Evolutionary conservation across 768 basidiomycete genomes (phyloP).

Genomic region (Ramaria rubella): DNA sequence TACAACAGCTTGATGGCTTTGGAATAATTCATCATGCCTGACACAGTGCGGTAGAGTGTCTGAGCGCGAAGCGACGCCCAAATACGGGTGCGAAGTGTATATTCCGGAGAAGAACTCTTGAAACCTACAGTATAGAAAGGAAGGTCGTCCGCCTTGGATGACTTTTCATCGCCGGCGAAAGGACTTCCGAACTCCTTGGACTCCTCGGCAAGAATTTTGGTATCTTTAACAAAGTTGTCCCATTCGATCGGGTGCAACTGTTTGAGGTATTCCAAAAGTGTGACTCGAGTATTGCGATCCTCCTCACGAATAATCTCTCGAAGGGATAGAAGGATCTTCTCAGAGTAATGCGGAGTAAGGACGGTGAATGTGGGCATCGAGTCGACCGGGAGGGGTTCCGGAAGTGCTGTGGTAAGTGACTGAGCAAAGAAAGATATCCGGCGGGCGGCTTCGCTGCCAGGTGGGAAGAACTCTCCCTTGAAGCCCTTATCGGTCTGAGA

Average conservation of each 20-base stretch:
- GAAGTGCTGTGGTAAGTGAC: constrained; percentile 90
- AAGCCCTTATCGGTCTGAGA: constrained; percentile 66
- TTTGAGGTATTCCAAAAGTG: constrained; percentile 94
- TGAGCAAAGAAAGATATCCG: constrained; percentile 99
- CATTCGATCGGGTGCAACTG: constrained; percentile 98
- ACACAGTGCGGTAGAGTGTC: constrained; percentile 96
- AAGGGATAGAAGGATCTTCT: constrained; percentile 94
- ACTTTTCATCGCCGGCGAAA: constrained; percentile 66
- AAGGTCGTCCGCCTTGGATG: constrained; percentile 76
- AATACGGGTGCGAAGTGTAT: constrained; percentile 96
- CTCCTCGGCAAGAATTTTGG: constrained; percentile 96
- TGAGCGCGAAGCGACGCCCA: constrained; percentile 99
- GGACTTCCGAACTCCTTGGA: constrained; percentile 48
- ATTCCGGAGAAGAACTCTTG: constrained; percentile 98
- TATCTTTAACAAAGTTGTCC: constrained; percentile 99
- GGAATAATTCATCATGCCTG: constrained; percentile 99
- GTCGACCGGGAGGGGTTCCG: constrained; percentile 92
- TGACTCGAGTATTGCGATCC: constrained; percentile 93
- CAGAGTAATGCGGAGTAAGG: constrained; percentile 96
- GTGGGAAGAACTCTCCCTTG: constrained; percentile 86
- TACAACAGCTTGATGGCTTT: constrained; percentile 99
- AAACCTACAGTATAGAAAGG: constrained; percentile 99
- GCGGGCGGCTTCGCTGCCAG: constrained; percentile 91
- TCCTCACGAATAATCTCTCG: constrained; percentile 98
- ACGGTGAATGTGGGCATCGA: constrained; percentile 99